These are phyloP conservation scores for Pouteria campechiana DNA, from an alignment of 179 eudicot genomes.

Conservation along the genomic window DNA sequence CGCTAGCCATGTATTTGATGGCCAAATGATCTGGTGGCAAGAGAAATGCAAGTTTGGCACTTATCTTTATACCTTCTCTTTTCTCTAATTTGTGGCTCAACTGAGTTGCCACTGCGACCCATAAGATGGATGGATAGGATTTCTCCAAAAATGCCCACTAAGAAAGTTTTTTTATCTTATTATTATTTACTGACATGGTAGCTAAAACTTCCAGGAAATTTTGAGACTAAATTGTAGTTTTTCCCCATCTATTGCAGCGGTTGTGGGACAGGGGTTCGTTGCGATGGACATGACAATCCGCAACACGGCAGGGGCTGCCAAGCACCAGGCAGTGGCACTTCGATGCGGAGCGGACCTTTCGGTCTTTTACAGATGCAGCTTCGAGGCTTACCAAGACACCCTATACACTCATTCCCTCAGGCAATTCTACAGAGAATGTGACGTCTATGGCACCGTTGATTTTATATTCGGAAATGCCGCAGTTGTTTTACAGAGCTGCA, in stretches of 20 bases:
- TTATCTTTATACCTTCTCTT: too few species aligned
- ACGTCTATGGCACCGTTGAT: constrained; percentile 39
- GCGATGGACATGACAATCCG: constrained; percentile 32
- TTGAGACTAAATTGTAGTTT: too few species aligned
- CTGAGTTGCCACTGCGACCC: too few species aligned
- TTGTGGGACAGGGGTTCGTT: constrained; percentile 26
- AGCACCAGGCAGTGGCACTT: constrained; percentile 48
- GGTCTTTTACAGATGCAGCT: constrained; percentile 33
- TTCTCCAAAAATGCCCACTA: too few species aligned
- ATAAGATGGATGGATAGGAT: too few species aligned
- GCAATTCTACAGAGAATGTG: constrained; percentile 35
- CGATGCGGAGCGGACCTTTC: constrained; percentile 38
- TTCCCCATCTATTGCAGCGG: constrained; percentile 22
- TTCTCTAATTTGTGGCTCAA: too few species aligned
- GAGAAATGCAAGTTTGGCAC: too few species aligned
- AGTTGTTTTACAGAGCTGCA: constrained; percentile 28
- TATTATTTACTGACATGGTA: too few species aligned
- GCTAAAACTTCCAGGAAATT: too few species aligned
- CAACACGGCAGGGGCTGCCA: constrained; percentile 41
- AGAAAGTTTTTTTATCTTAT: too few species aligned
- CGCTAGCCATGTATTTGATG: too few species aligned
- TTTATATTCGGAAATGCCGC: constrained; percentile 45
- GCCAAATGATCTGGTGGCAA: too few species aligned
- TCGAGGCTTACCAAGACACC: constrained; percentile 54
- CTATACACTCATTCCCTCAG: constrained; percentile 38